These are phyloP conservation scores for Aspergillus novofumigatus DNA, from an alignment of 2,329 filamentous ascomycete genomes.

Conservation along the genomic window DNA sequence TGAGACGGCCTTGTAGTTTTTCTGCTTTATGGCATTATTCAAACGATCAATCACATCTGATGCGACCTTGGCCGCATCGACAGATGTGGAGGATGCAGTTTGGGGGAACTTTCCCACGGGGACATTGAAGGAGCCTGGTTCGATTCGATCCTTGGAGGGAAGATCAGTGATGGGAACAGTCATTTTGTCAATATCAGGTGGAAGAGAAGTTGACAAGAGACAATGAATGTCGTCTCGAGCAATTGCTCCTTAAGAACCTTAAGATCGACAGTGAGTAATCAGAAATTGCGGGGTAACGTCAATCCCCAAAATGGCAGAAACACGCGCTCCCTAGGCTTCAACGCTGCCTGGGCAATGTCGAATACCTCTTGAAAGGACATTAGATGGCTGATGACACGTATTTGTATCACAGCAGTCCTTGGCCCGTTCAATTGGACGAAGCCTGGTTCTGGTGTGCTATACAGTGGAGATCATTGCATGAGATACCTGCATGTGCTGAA, in stretches of 20 bases:
- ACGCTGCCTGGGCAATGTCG: not conserved
- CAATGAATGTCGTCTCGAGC: not conserved
- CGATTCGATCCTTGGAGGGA: conserved; percentile 41
- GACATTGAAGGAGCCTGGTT: conserved; percentile 54
- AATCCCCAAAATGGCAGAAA: not conserved
- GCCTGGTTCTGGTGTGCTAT: not conserved
- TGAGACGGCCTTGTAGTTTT: conserved; percentile 32
- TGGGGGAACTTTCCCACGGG: conserved; percentile 42
- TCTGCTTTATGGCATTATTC: conserved; percentile 35
- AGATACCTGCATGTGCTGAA: too few relatives aligned
- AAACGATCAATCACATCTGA: conserved; percentile 34
- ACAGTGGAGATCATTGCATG: not conserved
- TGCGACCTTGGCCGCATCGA: conserved; percentile 38
- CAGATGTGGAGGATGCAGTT: conserved; percentile 28
- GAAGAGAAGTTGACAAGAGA: not conserved
- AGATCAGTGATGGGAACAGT: conserved; percentile 5
- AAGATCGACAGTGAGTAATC: not conserved
- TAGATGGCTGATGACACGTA: not conserved
- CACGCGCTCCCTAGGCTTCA: too few relatives aligned
- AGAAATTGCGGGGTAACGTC: not conserved
- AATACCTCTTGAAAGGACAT: not conserved
- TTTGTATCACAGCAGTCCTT: not conserved
- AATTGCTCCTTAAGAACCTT: not conserved
- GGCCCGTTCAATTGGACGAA: not conserved
- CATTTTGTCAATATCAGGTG: not conserved